Conservation (phyloP, 257 asterid genomes). For the Jacaranda mimosifolia region DNA sequence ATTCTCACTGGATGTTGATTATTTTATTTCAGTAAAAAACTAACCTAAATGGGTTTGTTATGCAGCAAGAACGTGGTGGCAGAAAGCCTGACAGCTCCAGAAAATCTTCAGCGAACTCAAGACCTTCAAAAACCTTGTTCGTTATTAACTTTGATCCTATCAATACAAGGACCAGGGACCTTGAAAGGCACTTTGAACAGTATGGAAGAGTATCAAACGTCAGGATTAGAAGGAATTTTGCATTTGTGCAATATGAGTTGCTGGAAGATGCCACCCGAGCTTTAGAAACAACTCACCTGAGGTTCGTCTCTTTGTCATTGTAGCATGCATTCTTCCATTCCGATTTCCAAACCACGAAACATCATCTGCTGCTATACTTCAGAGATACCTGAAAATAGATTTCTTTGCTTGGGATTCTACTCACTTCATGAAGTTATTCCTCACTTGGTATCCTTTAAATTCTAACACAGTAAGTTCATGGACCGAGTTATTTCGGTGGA, state of each 20-base stretch:
- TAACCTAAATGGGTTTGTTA: slow-evolving; percentile 35
- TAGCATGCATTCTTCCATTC: no score
- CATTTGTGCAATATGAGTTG: slow-evolving; percentile 80
- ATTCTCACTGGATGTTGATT: slow-evolving; percentile 16
- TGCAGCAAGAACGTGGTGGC: slow-evolving; percentile 91
- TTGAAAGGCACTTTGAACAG: slow-evolving; percentile 83
- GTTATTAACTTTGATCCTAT: slow-evolving; percentile 90
- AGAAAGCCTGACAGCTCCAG: slow-evolving; percentile 74
- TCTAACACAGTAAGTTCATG: slow-evolving; percentile 77
- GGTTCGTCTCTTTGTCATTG: slow-evolving; percentile 49
- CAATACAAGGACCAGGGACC: slow-evolving; percentile 79
- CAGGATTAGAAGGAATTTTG: slow-evolving; percentile 87
- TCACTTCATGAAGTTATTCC: slow-evolving; percentile 16
- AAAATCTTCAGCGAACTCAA: slow-evolving; percentile 66
- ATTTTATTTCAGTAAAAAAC: slow-evolving; percentile 10
- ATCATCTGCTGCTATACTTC: neutral
- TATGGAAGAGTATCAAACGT: slow-evolving; percentile 81
- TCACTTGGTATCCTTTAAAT: slow-evolving; percentile 16
- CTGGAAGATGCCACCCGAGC: slow-evolving; percentile 93
- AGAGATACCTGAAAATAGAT: neutral
- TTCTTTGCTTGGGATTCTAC: neutral
- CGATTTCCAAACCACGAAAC: no score
- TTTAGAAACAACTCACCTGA: slow-evolving; percentile 72
- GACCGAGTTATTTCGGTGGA: slow-evolving; percentile 90
- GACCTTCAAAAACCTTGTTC: slow-evolving; percentile 87